Evolutionary conservation across 768 basidiomycete genomes (phyloP).

Genomic region (Arthromyces matolae): DNA sequence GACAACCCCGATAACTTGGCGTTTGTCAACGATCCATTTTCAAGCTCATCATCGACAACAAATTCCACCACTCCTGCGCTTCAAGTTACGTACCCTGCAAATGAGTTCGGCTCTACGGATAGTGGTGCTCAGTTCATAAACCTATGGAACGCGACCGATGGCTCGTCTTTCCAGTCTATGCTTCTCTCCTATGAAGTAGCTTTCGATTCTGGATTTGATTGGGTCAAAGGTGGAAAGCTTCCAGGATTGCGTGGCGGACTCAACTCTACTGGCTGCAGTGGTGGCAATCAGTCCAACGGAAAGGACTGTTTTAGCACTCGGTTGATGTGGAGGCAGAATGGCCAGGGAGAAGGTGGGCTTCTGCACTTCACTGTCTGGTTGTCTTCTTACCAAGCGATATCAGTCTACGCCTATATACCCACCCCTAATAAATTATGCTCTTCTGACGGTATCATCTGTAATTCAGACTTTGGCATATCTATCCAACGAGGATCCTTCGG

Average conservation of each 20-base stretch:
- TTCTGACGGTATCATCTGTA: constrained; percentile 55
- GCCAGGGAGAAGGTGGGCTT: constrained; percentile 63
- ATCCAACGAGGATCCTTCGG: constrained; percentile 63
- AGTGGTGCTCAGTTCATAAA: constrained; percentile 69
- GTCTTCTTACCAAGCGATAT: background rate
- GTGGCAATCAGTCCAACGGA: constrained; percentile 61
- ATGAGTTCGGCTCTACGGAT: constrained; percentile 53
- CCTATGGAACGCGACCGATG: constrained; percentile 62
- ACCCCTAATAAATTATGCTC: constrained; percentile 57
- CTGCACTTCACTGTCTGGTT: background rate
- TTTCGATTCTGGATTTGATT: constrained; percentile 62
- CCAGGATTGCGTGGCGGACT: constrained; percentile 73
- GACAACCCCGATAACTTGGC: constrained; percentile 51
- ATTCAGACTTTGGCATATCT: constrained; percentile 75
- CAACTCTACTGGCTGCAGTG: constrained; percentile 61
- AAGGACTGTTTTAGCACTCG: constrained; percentile 69
- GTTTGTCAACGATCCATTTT: constrained; percentile 69
- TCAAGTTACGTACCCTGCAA: constrained; percentile 60
- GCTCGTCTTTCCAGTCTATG: constrained; percentile 60
- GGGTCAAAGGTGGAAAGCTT: constrained; percentile 74
- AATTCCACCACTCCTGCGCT: constrained; percentile 43
- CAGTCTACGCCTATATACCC: constrained; percentile 82
- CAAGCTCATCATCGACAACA: constrained; percentile 32
- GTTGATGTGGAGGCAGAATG: constrained; percentile 71
- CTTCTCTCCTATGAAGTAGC: constrained; percentile 72